Evolutionary conservation across 2,329 filamentous ascomycete genomes (phyloP), one percentile per base, ranked within the genome.

Genomic region (Botrytis fragariae): DNA sequence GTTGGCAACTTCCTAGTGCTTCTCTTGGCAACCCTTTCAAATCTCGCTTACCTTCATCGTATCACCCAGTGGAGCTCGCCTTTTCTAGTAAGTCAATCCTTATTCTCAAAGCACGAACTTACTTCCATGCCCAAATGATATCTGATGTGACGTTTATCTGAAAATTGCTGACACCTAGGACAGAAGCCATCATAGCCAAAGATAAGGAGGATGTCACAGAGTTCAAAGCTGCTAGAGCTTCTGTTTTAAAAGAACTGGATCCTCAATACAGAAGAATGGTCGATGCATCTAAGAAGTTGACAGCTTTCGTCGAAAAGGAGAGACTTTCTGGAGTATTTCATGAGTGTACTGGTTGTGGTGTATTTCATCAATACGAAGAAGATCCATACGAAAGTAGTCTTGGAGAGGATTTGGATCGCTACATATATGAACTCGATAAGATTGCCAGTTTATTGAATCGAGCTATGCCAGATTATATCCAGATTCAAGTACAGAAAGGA

Each of bases 11-110:
- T 35, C 63, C 62, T 10, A 25, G 29, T 18, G 42, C 63, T 39
- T 60, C 63, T 61, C 42, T 51, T 61, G 71, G 71, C 3, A 72
- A 72, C n/a, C 71, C 71, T 25, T 72, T 72, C 42, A 72, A 68
- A 51, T n/a, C 35, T 8, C 20, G 20, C 22, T 14, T 4, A 25
- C 29, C 45, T n/a, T 32, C 20, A 20, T 18, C 29, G 10, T 60
- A 60, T 42, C 71, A 72, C 48, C 71, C 71, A 69, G 71, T 72
- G 16, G 71, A 72, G 39, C 32, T 54, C 20, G 71, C 42, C 4
- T 45, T 72, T 35, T 72, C 71, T 44, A 42, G 71, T 72, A 72
- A 42, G 71, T 69, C 10, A 39, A 18, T 35, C 25, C 0, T 29
- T 2, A 22, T 57, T 44, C n/a, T 29, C 10, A 2, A 29, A 18